Conservation (phyloP, 257 asterid species). For the Linaria vulgaris region DNA sequence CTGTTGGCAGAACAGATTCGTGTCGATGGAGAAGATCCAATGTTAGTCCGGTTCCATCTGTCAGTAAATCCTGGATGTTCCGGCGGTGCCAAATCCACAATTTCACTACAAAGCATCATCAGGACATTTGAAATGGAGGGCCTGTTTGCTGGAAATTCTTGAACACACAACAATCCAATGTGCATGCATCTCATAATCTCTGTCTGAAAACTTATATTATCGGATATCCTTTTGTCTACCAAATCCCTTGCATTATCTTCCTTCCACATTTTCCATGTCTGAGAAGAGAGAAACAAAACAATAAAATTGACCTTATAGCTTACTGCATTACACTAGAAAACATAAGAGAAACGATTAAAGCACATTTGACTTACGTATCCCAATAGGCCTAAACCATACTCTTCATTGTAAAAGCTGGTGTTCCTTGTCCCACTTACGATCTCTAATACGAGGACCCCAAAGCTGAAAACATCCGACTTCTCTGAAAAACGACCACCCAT, state of each 20-base stretch:
- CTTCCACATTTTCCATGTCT: conserved; percentile 30
- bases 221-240: conserved; percentile 17
- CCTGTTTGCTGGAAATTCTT: conserved; percentile 18
- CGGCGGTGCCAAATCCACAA: conserved; percentile 20
- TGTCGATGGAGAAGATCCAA: too few relatives aligned
- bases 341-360: not conserved
- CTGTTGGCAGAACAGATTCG: too few relatives aligned
- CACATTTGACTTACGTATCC: conserved; percentile 13
- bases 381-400: conserved; percentile 15
- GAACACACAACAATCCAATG: conserved; percentile 28
- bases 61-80: conserved; percentile 25
- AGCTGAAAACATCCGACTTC: conserved; percentile 36
- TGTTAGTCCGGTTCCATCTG: not conserved
- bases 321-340: not conserved
- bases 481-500: conserved; percentile 26
- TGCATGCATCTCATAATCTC: conserved; percentile 27
- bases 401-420: conserved; percentile 25
- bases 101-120: conserved; percentile 27
- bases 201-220: not conserved
- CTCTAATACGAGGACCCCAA: conserved; percentile 30
- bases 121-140: conserved; percentile 22
- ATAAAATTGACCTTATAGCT: not conserved
- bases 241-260: conserved; percentile 7
- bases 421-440: conserved; percentile 30
- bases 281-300: not conserved